Evolutionary conservation across 2,329 filamentous ascomycete genomes (phyloP).

Genomic region (Cordyceps cateniannulata): DNA sequence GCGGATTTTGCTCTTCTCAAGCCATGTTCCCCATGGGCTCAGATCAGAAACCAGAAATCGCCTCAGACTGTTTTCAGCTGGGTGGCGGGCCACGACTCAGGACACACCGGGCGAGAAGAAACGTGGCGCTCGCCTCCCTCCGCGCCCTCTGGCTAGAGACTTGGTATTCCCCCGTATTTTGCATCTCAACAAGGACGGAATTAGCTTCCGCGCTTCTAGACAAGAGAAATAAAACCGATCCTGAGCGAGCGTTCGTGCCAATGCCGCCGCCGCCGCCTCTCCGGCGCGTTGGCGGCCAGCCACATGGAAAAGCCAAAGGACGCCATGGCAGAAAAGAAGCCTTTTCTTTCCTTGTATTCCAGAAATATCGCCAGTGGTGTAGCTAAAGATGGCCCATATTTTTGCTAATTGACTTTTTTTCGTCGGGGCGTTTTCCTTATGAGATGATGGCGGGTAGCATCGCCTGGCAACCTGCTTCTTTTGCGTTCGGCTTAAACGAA

Average conservation of each 20-base stretch:
- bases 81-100: neutral
- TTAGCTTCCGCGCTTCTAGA: neutral
- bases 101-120: neutral
- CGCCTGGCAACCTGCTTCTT: neutral
- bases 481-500: neutral
- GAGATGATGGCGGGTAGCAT: neutral
- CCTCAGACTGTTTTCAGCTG: neutral
- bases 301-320: neutral
- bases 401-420: neutral
- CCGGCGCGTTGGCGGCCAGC: neutral
- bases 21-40: neutral
- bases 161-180: neutral
- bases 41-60: neutral
- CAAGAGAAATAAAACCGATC: constrained; percentile 2
- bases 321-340: neutral
- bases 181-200: neutral
- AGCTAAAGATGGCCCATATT: neutral
- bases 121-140: neutral
- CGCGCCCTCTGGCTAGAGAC: neutral
- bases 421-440: neutral
- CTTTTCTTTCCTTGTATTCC: neutral
- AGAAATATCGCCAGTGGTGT: neutral
- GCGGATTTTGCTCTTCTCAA: neutral
- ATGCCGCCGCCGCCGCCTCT: neutral
- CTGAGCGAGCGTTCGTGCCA: constrained; percentile 7